Percentiles rank a stretch among this genome's conserved stretches.
Conservation (phyloP, 169 alveolate species). For the Eimeria maxima region DNA sequence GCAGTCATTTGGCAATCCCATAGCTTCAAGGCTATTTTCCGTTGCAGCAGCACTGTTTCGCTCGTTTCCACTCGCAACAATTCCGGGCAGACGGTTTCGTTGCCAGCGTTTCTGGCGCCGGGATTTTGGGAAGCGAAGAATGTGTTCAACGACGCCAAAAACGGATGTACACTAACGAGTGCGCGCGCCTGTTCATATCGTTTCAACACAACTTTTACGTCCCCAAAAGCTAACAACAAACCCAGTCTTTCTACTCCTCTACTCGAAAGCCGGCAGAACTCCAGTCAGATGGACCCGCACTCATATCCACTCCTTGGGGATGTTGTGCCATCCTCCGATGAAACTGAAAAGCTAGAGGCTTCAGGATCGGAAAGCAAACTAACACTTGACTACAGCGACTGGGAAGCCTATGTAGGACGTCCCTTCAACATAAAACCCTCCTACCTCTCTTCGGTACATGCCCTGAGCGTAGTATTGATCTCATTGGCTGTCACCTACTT, state of each 20-base stretch:
- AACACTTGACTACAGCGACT: too few relatives aligned
- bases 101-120: neutral
- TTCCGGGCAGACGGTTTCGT: neutral
- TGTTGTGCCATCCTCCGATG: neutral
- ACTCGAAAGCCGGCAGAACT: neutral
- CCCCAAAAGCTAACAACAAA: neutral
- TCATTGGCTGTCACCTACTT: neutral
- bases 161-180: neutral
- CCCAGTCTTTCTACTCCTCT: too few relatives aligned
- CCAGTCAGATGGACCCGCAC: neutral
- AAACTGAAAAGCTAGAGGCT: neutral
- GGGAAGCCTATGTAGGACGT: neutral
- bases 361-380: neutral
- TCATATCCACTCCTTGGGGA: neutral
- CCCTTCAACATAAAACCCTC: neutral
- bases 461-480: neutral
- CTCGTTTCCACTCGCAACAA: neutral
- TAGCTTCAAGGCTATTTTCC: neutral
- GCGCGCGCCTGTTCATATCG: neutral
- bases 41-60: neutral
- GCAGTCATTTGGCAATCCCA: neutral
- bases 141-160: neutral
- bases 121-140: neutral
- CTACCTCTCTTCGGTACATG: neutral
- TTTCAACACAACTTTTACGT: neutral